Conservation (phyloP, 352 stramenopile genomes). For the Globisporangium barbulae region DNA sequence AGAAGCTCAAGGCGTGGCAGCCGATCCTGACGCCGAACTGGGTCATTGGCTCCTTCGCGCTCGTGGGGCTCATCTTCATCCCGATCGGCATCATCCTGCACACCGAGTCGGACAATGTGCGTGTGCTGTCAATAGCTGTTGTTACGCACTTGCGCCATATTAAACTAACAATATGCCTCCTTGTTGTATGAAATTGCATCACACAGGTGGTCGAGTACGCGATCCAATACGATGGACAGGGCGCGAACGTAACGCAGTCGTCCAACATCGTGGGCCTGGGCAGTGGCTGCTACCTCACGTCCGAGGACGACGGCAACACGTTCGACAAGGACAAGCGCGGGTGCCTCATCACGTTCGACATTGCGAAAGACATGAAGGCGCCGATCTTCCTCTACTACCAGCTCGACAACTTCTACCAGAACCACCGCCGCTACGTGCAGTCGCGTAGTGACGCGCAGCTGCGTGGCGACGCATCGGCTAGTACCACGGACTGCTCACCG, state of each 20-base stretch:
- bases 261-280: constrained; percentile 61
- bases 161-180: not conserved
- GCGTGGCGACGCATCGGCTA: constrained; percentile 56
- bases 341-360: constrained; percentile 84
- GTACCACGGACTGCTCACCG: constrained; percentile 79
- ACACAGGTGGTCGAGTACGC: constrained; percentile 86
- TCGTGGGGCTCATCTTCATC: constrained; percentile 95
- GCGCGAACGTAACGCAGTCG: constrained; percentile 31
- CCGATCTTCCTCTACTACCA: constrained; percentile 99
- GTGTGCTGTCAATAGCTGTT: not conserved
- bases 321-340: constrained; percentile 59
- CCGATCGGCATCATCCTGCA: constrained; percentile 90
- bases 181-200: not conserved
- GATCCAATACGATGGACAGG: constrained; percentile 86
- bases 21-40: constrained; percentile 96
- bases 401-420: constrained; percentile 99
- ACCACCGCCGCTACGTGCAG: constrained; percentile 94
- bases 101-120: constrained; percentile 83
- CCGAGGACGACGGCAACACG: constrained; percentile 56
- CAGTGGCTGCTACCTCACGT: constrained; percentile 54
- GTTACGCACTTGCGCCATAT: not conserved
- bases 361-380: constrained; percentile 92
- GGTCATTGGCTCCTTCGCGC: constrained; percentile 93
- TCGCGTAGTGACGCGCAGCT: constrained; percentile 91
- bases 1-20: constrained; percentile 94